A percentile compares a stretch with the other conserved stretches of the same genome.
Evolutionary conservation across 176 grass and related monocot genomes (phyloP).

Genomic region (Rhynchospora tenuis): DNA sequence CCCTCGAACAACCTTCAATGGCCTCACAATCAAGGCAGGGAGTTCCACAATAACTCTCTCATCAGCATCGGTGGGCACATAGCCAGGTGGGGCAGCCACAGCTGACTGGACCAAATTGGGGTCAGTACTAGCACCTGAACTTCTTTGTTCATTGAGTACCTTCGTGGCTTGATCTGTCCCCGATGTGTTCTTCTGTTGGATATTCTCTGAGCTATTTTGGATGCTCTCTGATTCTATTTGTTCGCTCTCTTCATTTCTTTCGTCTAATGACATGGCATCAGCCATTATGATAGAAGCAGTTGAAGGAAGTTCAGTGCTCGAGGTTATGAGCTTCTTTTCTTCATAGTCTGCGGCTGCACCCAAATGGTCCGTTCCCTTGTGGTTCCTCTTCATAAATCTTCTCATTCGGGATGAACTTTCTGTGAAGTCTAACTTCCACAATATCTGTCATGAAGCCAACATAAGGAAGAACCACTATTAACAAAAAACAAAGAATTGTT

Average conservation of each 20-base stretch:
- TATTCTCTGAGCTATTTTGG: constrained; percentile 39
- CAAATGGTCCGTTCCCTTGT: constrained; percentile 86
- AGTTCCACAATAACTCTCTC: constrained; percentile 95
- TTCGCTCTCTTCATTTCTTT: constrained; percentile 74
- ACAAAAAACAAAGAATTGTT: constrained; percentile 17
- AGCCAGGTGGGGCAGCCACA: constrained; percentile 57
- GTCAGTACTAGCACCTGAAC: constrained; percentile 51
- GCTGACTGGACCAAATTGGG: constrained; percentile 69
- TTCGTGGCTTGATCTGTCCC: constrained; percentile 48
- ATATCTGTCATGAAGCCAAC: constrained; percentile 36
- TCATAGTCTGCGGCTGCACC: constrained; percentile 94
- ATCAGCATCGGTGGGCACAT: constrained; percentile 76
- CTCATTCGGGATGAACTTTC: constrained; percentile 98
- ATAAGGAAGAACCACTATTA: neutral
- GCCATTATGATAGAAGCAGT: constrained; percentile 70
- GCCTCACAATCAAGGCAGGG: constrained; percentile 84
- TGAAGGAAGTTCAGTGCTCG: constrained; percentile 50
- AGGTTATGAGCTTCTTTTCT: constrained; percentile 56
- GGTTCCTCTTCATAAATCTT: constrained; percentile 95
- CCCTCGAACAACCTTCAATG: constrained; percentile 86
- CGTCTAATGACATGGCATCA: constrained; percentile 76
- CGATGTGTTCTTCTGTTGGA: constrained; percentile 47
- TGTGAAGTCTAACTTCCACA: constrained; percentile 92
- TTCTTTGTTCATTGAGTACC: constrained; percentile 54
- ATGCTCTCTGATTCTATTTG: constrained; percentile 56